These are phyloP conservation scores for sunflower (Helianthus annuus) DNA, from an alignment of 129 eudicot species.

Conservation along the genomic window HanXRQr2.0-SUNRISE NC_035436.2:171528739-171529238, in stretches of 20 bases:
- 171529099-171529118: background rate
- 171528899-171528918: constrained; percentile 82
- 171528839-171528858: background rate
- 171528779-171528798: background rate
- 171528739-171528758: constrained; percentile 87
- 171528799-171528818: background rate
- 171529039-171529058: background rate
- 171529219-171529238: constrained; percentile 84
- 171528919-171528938: constrained; percentile 94
- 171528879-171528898: constrained; percentile 72
- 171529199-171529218: constrained; percentile 95
- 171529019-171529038: background rate
- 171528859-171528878: constrained; percentile 17
- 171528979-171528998: background rate
- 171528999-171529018: background rate
- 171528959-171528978: constrained; percentile 37
- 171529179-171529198: constrained; percentile 56
- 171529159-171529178: background rate
- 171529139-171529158: background rate
- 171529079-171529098: background rate
- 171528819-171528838: background rate
- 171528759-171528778: constrained; percentile 9
- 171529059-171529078: background rate
- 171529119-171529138: background rate
- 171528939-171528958: constrained; percentile 85